phyloP scores from a whole-genome alignment of 495 filamentous ascomycete genomes.

The Amphirosellinia nigrospora region DNA sequence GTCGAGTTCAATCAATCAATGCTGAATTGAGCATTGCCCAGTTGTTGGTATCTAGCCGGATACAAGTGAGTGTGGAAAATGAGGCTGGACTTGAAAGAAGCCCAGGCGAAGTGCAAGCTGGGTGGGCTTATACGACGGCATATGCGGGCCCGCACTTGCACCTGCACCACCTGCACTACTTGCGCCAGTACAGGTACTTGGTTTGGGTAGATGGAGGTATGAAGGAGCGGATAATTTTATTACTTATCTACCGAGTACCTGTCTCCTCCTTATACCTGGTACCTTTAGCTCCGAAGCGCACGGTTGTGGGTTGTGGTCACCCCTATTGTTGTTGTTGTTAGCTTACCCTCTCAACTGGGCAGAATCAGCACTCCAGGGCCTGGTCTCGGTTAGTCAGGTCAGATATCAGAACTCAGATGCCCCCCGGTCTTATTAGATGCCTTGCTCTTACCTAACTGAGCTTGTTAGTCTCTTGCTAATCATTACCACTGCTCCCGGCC shows the following conservation, averaged over 20 bases:
- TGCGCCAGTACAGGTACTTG: too few species aligned
- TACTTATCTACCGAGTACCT: background rate
- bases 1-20: background rate
- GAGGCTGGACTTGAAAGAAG: background rate
- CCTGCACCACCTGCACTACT: too few species aligned
- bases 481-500: background rate
- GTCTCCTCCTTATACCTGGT: too few species aligned
- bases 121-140: background rate
- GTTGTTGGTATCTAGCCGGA: background rate
- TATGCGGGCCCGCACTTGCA: background rate
- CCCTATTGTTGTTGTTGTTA: background rate
- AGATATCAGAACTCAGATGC: background rate
- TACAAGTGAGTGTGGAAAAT: background rate
- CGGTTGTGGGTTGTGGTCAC: too few species aligned
- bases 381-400: constrained; percentile 2
- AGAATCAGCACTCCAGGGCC: background rate
- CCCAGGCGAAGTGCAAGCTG: background rate
- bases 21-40: background rate
- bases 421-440: background rate
- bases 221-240: constrained; percentile 2
- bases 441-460: too few species aligned
- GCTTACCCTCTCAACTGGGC: background rate
- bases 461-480: background rate
- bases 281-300: background rate
- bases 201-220: background rate